A percentile compares a stretch with the other conserved stretches of the same genome.
phyloP scores from a whole-genome alignment of 495 filamentous ascomycete genomes.

The Chaetomidium leptoderma region DNA sequence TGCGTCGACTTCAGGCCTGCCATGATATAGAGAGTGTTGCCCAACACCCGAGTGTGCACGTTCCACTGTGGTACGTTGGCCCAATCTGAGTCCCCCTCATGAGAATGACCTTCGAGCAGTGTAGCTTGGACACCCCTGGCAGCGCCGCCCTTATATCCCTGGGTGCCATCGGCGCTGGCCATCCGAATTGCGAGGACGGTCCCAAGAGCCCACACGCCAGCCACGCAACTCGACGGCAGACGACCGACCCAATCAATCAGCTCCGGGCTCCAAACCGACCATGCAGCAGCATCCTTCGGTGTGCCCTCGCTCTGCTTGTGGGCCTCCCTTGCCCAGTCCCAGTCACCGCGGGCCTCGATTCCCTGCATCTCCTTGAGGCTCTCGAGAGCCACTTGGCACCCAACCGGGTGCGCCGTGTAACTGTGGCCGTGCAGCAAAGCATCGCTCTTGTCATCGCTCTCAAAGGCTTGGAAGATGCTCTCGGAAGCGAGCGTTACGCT shows the following conservation, averaged over 20 bases:
- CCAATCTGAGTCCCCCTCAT: slow-evolving; percentile 3
- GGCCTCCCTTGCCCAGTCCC: slow-evolving; percentile 42
- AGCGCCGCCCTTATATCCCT: slow-evolving; percentile 65
- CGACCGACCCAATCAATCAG: slow-evolving; percentile 49
- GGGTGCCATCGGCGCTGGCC: slow-evolving; percentile 31
- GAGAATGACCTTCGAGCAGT: slow-evolving; percentile 35
- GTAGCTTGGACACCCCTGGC: slow-evolving; percentile 55
- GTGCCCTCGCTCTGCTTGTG: neutral
- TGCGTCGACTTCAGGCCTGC: slow-evolving; percentile 56
- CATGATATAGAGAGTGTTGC: slow-evolving; percentile 77
- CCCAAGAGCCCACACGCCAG: slow-evolving; percentile 64
- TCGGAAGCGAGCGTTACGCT: slow-evolving; percentile 65
- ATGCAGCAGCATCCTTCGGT: slow-evolving; percentile 34
- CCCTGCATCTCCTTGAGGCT: slow-evolving; percentile 52
- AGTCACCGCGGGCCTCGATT: slow-evolving; percentile 51
- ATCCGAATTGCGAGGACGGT: slow-evolving; percentile 65
- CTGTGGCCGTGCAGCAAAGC: slow-evolving; percentile 76
- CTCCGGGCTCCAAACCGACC: slow-evolving; percentile 64
- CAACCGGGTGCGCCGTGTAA: slow-evolving; percentile 74
- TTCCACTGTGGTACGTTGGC: slow-evolving; percentile 38
- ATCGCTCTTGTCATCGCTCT: slow-evolving; percentile 61
- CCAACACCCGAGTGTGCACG: slow-evolving; percentile 68
- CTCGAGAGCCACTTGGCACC: slow-evolving; percentile 64
- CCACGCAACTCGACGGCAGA: slow-evolving; percentile 45
- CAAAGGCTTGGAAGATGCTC: slow-evolving; percentile 66